Evolutionary conservation across 345 rosid species (phyloP).

Genomic region (Nephelium lappaceum): DNA sequence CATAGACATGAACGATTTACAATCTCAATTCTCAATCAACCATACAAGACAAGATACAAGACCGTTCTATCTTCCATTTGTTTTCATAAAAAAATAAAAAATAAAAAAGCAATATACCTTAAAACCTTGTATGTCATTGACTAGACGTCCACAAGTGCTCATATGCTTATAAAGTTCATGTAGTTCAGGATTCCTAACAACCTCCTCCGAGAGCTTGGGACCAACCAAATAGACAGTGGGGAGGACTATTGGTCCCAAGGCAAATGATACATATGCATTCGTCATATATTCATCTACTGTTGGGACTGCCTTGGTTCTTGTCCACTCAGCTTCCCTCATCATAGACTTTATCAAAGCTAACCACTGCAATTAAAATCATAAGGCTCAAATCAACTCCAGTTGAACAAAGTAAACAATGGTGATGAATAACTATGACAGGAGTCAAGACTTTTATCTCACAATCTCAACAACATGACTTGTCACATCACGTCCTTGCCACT

Average conservation of each 20-base stretch:
- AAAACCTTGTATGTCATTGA: slow-evolving; percentile 72
- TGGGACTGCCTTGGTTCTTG: slow-evolving; percentile 52
- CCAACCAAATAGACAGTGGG: slow-evolving; percentile 77
- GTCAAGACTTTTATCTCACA: slow-evolving; percentile 37
- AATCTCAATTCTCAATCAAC: not conserved
- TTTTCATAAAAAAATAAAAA: not conserved
- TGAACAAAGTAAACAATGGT: not conserved
- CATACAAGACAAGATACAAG: not conserved
- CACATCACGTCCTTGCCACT: slow-evolving; percentile 64
- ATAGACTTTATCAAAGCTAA: slow-evolving; percentile 68
- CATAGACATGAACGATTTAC: not conserved
- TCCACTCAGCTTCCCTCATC: slow-evolving; percentile 68
- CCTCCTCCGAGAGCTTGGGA: slow-evolving; percentile 58
- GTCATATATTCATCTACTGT: slow-evolving; percentile 68
- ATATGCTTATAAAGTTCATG: slow-evolving; percentile 49
- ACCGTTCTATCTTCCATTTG: not conserved
- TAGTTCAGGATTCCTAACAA: slow-evolving; percentile 40
- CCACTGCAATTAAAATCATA: slow-evolving; percentile 64
- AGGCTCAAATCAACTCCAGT: not conserved
- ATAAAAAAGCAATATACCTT: slow-evolving; percentile 39
- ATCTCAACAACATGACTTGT: slow-evolving; percentile 54
- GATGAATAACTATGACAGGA: not conserved
- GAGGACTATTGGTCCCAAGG: slow-evolving; percentile 85
- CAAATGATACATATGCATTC: slow-evolving; percentile 68
- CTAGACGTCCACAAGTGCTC: slow-evolving; percentile 87